Conservation (phyloP, 768 basidiomycete genomes). For the Tremella fuciformis region DNA sequence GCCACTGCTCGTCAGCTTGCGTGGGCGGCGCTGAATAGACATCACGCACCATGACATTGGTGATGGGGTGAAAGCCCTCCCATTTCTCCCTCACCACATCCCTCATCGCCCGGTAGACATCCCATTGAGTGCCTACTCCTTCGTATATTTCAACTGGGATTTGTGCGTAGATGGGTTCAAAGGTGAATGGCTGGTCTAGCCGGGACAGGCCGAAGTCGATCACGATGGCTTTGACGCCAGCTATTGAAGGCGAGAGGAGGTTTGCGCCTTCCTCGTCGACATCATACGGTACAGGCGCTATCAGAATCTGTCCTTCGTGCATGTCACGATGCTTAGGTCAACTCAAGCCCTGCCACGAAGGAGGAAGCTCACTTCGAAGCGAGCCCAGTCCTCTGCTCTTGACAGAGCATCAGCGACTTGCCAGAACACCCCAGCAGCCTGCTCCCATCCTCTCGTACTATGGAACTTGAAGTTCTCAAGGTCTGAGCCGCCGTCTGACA, state of each 20-base stretch:
- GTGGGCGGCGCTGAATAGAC: no score
- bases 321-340: constrained; percentile 83
- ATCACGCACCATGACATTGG: constrained; percentile 86
- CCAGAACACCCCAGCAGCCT: constrained; percentile 87
- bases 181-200: constrained; percentile 58
- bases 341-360: background rate
- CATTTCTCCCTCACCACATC: constrained; percentile 62
- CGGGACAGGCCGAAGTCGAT: constrained; percentile 94
- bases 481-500: constrained; percentile 86
- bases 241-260: constrained; percentile 46
- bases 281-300: constrained; percentile 49
- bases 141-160: constrained; percentile 88
- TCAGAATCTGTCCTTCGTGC: constrained; percentile 95
- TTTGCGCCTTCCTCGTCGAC: constrained; percentile 1
- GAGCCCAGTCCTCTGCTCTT: constrained; percentile 71
- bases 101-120: constrained; percentile 87
- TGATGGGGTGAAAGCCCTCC: constrained; percentile 73
- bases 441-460: constrained; percentile 63
- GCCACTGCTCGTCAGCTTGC: constrained; percentile 64
- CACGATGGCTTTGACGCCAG: constrained; percentile 72
- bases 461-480: constrained; percentile 77
- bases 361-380: constrained; percentile 72
- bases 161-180: background rate
- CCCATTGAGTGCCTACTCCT: constrained; percentile 88
- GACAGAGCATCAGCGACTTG: constrained; percentile 76